phyloP scores from a whole-genome alignment of 495 filamentous ascomycete genomes.

The Amniculicola lignicola region DNA sequence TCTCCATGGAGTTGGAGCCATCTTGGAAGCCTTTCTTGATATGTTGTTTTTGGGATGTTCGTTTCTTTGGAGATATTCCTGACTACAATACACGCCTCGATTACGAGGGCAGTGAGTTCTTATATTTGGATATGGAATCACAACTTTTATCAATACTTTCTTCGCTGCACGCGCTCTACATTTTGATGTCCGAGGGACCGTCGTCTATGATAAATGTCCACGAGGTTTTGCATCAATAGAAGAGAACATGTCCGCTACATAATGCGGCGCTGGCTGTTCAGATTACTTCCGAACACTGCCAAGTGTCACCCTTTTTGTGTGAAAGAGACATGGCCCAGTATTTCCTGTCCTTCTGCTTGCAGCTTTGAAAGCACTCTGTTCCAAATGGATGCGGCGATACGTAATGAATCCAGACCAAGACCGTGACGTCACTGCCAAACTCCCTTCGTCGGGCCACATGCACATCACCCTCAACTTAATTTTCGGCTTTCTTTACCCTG shows the following conservation, averaged over 20 bases:
- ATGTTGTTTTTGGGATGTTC: conserved; percentile 24
- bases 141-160: conserved; percentile 15
- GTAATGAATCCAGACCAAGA: no score
- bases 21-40: conserved; percentile 24
- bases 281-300: no score
- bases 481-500: neutral
- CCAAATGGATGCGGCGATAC: no score
- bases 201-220: no score
- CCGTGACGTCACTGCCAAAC: conserved; percentile 3
- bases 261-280: no score
- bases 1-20: neutral
- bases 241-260: no score
- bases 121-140: conserved; percentile 15
- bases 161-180: neutral
- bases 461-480: neutral
- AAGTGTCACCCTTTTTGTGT: no score
- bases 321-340: no score
- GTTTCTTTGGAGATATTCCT: conserved; percentile 9
- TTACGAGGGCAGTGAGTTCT: conserved; percentile 29
- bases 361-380: no score
- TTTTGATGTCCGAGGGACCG: neutral
- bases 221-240: no score
- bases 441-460: neutral
- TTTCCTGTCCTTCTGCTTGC: no score
- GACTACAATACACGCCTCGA: conserved; percentile 28